Conservation (phyloP, 2,329 filamentous ascomycete species). For the Fusarium sp. region DNA sequence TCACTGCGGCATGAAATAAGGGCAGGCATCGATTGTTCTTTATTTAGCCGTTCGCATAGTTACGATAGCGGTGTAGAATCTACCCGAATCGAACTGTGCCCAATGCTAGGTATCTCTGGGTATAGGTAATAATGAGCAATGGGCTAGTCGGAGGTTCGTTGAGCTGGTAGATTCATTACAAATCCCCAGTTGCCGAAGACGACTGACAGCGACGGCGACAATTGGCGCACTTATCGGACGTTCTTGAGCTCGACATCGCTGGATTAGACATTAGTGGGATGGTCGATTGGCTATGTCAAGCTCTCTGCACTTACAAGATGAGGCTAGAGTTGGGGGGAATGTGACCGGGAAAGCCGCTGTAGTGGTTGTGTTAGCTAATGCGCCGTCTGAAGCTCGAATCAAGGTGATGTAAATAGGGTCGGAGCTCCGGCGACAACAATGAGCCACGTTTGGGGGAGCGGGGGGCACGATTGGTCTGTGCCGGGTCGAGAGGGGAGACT, state of each 20-base stretch:
- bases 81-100: background rate
- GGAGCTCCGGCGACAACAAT: background rate
- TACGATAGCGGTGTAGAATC: background rate
- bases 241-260: constrained; percentile 77
- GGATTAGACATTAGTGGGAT: constrained; percentile 20
- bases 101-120: constrained; percentile 8
- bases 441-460: constrained; percentile 59
- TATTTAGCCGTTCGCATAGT: constrained; percentile 10
- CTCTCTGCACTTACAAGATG: constrained; percentile 80
- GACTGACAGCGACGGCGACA: constrained; percentile 5
- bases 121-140: constrained; percentile 12
- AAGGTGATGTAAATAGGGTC: background rate
- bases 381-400: background rate
- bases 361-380: constrained; percentile 22
- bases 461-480: constrained; percentile 10
- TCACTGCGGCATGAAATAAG: constrained; percentile 1
- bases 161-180: background rate
- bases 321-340: constrained; percentile 81
- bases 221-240: constrained; percentile 57
- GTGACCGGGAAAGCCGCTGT: constrained; percentile 79
- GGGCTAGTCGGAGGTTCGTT: background rate
- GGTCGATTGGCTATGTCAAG: background rate
- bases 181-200: constrained; percentile 11
- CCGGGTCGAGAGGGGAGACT: background rate
- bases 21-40: constrained; percentile 10